phyloP scores from a whole-genome alignment of 768 basidiomycete species.

The Rhizopogon salebrosus region DNA sequence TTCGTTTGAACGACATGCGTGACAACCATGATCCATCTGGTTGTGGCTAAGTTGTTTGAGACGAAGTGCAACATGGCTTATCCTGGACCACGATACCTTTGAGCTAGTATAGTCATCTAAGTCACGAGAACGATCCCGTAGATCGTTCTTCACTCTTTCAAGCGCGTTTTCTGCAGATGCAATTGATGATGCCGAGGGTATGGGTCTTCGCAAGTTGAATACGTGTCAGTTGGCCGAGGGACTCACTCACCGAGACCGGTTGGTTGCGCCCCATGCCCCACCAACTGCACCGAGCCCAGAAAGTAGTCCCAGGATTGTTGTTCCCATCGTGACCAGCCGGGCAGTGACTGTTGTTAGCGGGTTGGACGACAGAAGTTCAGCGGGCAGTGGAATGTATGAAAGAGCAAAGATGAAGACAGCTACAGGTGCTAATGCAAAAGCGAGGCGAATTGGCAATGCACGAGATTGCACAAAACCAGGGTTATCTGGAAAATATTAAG shows the following conservation, averaged over 20 bases:
- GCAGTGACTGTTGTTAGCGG: constrained; percentile 46
- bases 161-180: constrained; percentile 53
- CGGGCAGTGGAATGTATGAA: constrained; percentile 65
- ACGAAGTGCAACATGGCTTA: constrained; percentile 2
- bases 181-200: constrained; percentile 29
- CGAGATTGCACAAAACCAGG: constrained; percentile 15
- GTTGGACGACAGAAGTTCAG: constrained; percentile 36
- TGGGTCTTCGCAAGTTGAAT: constrained; percentile 12
- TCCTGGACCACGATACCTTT: constrained; percentile 15
- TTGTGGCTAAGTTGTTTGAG: constrained; percentile 18
- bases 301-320: constrained; percentile 69
- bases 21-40: constrained; percentile 23
- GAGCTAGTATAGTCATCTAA: constrained; percentile 17
- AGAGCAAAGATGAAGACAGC: constrained; percentile 51
- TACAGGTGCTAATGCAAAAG: constrained; percentile 48
- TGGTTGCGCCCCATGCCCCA: constrained; percentile 46
- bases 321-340: constrained; percentile 72
- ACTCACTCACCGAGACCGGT: neutral
- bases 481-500: neutral
- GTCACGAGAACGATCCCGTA: constrained; percentile 31
- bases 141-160: constrained; percentile 54
- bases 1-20: constrained; percentile 25
- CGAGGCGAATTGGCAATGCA: constrained; percentile 26
- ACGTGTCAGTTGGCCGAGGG: neutral
- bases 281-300: constrained; percentile 77